phyloP scores from a whole-genome alignment of 208 protist species.

The Crithidia bombi region DNA sequence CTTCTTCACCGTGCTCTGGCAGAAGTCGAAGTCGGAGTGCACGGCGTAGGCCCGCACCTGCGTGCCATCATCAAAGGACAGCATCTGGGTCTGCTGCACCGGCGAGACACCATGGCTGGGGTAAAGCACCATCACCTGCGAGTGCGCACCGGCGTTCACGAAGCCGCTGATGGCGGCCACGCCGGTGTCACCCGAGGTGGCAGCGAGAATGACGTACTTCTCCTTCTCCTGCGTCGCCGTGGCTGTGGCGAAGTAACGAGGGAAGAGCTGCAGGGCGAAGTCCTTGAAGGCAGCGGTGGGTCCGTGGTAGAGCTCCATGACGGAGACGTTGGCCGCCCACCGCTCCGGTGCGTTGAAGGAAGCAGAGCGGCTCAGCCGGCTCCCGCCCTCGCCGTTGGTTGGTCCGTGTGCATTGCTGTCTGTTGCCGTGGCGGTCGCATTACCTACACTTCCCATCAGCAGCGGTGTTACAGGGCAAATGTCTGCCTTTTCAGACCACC shows the following conservation, averaged over 20 bases:
- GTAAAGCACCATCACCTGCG: constrained; percentile 89
- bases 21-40: constrained; percentile 91
- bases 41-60: constrained; percentile 77
- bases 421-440: not conserved
- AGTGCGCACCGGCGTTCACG: constrained; percentile 60
- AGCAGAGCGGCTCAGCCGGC: constrained; percentile 1
- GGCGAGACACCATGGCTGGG: constrained; percentile 81
- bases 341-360: constrained; percentile 30
- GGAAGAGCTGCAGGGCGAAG: constrained; percentile 91
- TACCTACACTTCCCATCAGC: constrained; percentile 5
- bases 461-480: constrained; percentile 70
- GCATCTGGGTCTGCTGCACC: constrained; percentile 90
- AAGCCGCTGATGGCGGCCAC: constrained; percentile 90
- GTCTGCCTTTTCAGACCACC: constrained; percentile 60
- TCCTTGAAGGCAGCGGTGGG: constrained; percentile 93
- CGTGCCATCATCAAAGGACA: constrained; percentile 74
- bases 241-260: constrained; percentile 77
- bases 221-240: constrained; percentile 25
- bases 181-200: constrained; percentile 91
- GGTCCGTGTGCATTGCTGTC: not conserved
- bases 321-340: constrained; percentile 44
- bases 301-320: constrained; percentile 90
- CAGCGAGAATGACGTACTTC: constrained; percentile 85
- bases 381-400: not conserved
- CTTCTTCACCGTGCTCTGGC: constrained; percentile 89